phyloP scores from a whole-genome alignment of 2,329 filamentous ascomycete genomes.

The Venturia nashicola region DNA sequence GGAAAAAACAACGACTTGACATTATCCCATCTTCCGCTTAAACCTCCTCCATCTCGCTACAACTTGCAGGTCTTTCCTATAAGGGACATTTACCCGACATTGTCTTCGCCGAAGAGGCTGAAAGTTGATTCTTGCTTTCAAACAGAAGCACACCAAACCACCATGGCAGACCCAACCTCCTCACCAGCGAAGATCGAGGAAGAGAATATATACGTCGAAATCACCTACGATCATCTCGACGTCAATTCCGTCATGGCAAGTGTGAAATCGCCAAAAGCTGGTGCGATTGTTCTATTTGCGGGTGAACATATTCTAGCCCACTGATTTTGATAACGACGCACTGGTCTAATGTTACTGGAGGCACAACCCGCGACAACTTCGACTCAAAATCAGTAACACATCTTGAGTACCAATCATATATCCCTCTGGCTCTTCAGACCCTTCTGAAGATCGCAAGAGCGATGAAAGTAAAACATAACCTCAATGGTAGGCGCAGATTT shows the following conservation, averaged over 20 bases:
- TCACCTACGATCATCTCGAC: conserved; percentile 53
- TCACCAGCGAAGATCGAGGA: conserved; percentile 19
- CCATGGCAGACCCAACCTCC: neutral
- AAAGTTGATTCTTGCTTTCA: neutral
- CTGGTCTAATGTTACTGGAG: conserved; percentile 29
- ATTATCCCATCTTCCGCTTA: neutral
- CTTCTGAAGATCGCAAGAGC: conserved; percentile 52
- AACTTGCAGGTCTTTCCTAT: neutral
- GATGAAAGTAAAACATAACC: conserved; percentile 46
- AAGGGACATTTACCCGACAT: neutral
- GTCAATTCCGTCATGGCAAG: conserved; percentile 45
- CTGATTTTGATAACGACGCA: conserved; percentile 11
- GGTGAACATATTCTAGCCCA: conserved; percentile 31
- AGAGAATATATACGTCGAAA: conserved; percentile 49
- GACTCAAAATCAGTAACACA: conserved; percentile 57
- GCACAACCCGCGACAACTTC: conserved; percentile 69
- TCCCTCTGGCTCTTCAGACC: conserved; percentile 54
- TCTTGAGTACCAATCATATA: conserved; percentile 65
- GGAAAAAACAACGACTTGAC: neutral
- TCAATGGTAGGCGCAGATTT: conserved; percentile 26
- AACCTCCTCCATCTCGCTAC: neutral
- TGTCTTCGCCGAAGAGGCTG: neutral
- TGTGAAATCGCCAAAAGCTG: conserved; percentile 61
- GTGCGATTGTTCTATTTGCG: conserved; percentile 65
- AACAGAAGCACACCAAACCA: neutral